Evolutionary conservation across 148 eudicot genomes (phyloP).

Genomic region (Spergularia bocconei): DNA sequence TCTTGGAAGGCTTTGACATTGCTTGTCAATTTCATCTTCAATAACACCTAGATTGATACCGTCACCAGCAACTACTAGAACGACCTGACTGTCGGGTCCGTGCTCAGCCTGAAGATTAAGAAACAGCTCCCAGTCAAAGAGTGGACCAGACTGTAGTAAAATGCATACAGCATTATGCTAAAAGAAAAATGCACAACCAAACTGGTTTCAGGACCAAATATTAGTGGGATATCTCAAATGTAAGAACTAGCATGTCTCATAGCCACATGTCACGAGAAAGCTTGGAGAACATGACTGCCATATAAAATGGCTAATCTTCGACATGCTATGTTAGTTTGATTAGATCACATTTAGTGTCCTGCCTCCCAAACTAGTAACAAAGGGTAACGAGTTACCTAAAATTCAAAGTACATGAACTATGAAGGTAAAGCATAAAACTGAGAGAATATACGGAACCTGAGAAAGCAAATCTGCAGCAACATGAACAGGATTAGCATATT

Average conservation of each 20-base stretch:
- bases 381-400: background rate
- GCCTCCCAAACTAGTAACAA: background rate
- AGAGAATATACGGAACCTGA: constrained; percentile 50
- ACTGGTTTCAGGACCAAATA: background rate
- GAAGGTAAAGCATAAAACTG: constrained; percentile 4
- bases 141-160: background rate
- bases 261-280: background rate
- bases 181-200: background rate
- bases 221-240: background rate
- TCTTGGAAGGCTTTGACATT: constrained; percentile 87
- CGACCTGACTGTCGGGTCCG: constrained; percentile 99
- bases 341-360: background rate
- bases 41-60: constrained; percentile 63
- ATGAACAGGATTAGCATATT: constrained; percentile 82
- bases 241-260: background rate
- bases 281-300: background rate
- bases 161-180: background rate
- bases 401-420: too few species aligned
- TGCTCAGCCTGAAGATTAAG: constrained; percentile 86
- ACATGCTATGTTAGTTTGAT: background rate
- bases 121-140: background rate
- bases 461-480: constrained; percentile 96
- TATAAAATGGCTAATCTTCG: background rate
- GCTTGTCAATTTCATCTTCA: constrained; percentile 73
- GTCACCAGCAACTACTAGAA: constrained; percentile 87